Conservation (phyloP, 306 rosid species). For the apple (Malus domestica) region DNA sequence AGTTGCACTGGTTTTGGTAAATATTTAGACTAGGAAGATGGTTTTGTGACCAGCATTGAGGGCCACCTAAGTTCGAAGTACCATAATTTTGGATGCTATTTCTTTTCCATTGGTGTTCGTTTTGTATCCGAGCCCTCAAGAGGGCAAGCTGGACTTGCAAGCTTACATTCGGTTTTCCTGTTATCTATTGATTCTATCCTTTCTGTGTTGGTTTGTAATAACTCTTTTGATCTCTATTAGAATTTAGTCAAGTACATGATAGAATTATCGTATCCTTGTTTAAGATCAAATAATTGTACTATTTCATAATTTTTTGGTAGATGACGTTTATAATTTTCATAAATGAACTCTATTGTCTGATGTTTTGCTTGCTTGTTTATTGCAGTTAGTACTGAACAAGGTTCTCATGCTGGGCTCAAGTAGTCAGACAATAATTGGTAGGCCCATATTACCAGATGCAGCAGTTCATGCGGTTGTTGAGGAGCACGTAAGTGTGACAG, state of each 20-base stretch:
- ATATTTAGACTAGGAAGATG: neutral
- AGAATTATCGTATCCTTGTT: neutral
- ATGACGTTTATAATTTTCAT: too few species aligned
- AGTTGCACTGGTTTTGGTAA: too few species aligned
- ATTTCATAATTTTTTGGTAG: neutral
- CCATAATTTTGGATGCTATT: neutral
- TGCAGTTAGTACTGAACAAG: conserved; percentile 72
- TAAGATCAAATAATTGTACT: neutral
- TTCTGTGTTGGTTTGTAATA: neutral
- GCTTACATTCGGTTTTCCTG: neutral
- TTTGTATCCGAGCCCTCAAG: too few species aligned
- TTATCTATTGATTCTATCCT: neutral
- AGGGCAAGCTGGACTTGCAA: neutral
- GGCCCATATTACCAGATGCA: too few species aligned
- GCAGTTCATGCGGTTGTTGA: too few species aligned
- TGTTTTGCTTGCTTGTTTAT: conserved; percentile 11
- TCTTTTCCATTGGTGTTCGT: too few species aligned
- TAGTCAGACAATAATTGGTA: too few species aligned
- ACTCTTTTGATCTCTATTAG: neutral
- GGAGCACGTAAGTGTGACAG: too few species aligned
- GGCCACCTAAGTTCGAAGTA: neutral
- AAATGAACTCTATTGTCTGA: neutral
- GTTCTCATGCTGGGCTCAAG: conserved; percentile 77
- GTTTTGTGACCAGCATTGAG: neutral
- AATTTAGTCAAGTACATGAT: neutral